phyloP scores from a whole-genome alignment of 176 grass and related monocot species.

The Aegilops speltoides region DNA sequence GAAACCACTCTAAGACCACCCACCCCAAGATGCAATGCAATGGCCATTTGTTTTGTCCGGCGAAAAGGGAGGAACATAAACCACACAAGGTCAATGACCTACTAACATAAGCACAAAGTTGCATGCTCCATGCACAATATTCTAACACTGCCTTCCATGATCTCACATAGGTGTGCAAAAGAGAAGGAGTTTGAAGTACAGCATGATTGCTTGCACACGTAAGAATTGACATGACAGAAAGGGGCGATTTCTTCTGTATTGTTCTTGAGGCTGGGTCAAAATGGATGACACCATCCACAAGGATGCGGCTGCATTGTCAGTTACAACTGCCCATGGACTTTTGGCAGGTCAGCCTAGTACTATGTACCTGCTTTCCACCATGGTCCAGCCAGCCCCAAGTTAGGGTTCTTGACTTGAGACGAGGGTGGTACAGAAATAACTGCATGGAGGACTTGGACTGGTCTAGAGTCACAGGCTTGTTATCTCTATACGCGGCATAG shows the following conservation, averaged over 20 bases:
- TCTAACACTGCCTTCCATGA: constrained; percentile 1
- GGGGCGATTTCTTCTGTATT: neutral
- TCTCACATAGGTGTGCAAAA: neutral
- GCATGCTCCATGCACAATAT: constrained; percentile 9
- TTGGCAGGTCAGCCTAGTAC: constrained; percentile 60
- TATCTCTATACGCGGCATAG: constrained; percentile 2
- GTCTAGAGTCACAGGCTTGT: constrained; percentile 10
- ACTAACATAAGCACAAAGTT: constrained; percentile 33
- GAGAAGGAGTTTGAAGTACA: neutral
- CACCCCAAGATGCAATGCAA: constrained; percentile 47
- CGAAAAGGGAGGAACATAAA: constrained; percentile 25
- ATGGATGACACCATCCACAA: constrained; percentile 50
- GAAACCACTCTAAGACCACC: constrained; percentile 43
- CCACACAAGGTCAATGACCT: constrained; percentile 32
- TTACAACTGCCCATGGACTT: constrained; percentile 82
- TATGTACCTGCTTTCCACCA: constrained; percentile 20
- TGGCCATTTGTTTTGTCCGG: constrained; percentile 19
- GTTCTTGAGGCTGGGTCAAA: constrained; percentile 44
- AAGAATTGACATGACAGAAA: constrained; percentile 4
- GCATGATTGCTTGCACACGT: constrained; percentile 24
- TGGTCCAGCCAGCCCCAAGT: constrained; percentile 41
- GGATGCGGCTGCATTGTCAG: constrained; percentile 52
- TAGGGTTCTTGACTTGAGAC: constrained; percentile 48
- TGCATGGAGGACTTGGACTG: constrained; percentile 49
- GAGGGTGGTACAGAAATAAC: constrained; percentile 25